Percentiles rank a stretch among this genome's conserved stretches.
Conservation (phyloP, 2,329 filamentous ascomycete species). For the Epichloe coenophiala region DNA sequence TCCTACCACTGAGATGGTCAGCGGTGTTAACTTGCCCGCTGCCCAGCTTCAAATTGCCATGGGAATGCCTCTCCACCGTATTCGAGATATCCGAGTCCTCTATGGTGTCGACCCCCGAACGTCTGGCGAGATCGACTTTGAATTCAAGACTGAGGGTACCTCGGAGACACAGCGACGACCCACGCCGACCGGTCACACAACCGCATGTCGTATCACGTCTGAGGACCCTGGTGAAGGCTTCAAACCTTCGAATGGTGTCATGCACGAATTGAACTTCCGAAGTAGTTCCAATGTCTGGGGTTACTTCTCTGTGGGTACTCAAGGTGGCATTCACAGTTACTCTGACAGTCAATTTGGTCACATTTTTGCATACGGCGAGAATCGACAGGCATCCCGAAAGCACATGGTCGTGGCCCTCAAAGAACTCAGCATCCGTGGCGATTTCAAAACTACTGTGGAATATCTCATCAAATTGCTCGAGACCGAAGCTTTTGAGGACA, state of each 20-base stretch:
- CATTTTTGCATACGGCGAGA: slow-evolving; percentile 98
- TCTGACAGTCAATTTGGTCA: slow-evolving; percentile 98
- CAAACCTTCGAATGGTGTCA: slow-evolving; percentile 97
- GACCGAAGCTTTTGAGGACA: slow-evolving; percentile 95
- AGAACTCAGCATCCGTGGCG: slow-evolving; percentile 97
- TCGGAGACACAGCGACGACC: slow-evolving; percentile 76
- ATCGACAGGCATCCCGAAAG: slow-evolving; percentile 86
- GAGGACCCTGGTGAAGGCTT: slow-evolving; percentile 98
- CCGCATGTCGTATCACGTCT: slow-evolving; percentile 96
- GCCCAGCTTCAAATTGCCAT: slow-evolving; percentile 98
- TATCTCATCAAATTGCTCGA: slow-evolving; percentile 98
- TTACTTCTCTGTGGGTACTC: slow-evolving; percentile 97
- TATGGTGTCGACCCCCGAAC: slow-evolving; percentile 92
- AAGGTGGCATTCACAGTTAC: slow-evolving; percentile 97
- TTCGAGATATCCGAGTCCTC: slow-evolving; percentile 87
- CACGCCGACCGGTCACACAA: slow-evolving; percentile 90
- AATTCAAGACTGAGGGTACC: slow-evolving; percentile 81
- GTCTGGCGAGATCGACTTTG: slow-evolving; percentile 81
- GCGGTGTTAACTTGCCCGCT: slow-evolving; percentile 89
- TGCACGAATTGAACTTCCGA: slow-evolving; percentile 98
- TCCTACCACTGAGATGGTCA: slow-evolving; percentile 98
- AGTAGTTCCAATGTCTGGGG: slow-evolving; percentile 99
- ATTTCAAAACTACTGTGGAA: slow-evolving; percentile 96
- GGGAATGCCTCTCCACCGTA: slow-evolving; percentile 90
- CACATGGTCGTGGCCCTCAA: slow-evolving; percentile 99